phyloP scores from a whole-genome alignment of 495 filamentous ascomycete genomes.

The Aspergillus diversus region DNA sequence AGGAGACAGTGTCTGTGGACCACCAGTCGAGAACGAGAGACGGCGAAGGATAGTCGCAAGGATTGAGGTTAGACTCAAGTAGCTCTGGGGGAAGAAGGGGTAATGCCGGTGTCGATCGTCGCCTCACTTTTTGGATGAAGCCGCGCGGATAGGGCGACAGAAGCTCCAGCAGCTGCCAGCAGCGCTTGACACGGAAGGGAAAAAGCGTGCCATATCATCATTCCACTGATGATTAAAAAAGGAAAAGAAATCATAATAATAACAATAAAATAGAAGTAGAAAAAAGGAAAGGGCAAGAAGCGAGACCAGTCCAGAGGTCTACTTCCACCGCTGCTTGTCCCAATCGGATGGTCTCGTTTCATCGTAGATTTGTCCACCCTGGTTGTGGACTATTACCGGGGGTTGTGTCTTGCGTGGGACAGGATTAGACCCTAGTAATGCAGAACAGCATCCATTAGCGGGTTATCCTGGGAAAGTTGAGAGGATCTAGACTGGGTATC shows the following conservation, averaged over 20 bases:
- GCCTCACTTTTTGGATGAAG: constrained; percentile 32
- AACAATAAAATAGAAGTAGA: neutral
- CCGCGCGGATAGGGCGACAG: constrained; percentile 37
- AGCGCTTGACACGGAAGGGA: constrained; percentile 18
- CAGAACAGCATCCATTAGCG: constrained; percentile 19
- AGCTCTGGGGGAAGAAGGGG: constrained; percentile 11
- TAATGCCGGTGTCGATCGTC: constrained; percentile 24
- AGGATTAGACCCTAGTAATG: constrained; percentile 31
- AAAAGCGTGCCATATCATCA: constrained; percentile 5
- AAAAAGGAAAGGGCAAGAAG: neutral
- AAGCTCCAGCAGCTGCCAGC: constrained; percentile 21
- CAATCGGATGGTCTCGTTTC: constrained; percentile 52
- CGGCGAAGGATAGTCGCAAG: constrained; percentile 12
- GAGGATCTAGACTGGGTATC: constrained; percentile 9
- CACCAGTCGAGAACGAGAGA: constrained; percentile 19
- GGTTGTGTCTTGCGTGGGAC: constrained; percentile 38
- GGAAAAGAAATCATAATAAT: constrained; percentile 1
- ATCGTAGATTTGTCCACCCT: constrained; percentile 51
- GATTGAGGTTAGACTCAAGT: constrained; percentile 17
- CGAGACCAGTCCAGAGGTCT: constrained; percentile 18
- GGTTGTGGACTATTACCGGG: constrained; percentile 48
- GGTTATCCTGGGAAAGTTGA: constrained; percentile 11
- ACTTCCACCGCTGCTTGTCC: constrained; percentile 57
- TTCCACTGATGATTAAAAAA: neutral
- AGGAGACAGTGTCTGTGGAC: constrained; percentile 8